These are phyloP conservation scores for Coriolopsis trogii DNA, from an alignment of 1,284 basidiomycete genomes.

Conservation along the genomic window DNA sequence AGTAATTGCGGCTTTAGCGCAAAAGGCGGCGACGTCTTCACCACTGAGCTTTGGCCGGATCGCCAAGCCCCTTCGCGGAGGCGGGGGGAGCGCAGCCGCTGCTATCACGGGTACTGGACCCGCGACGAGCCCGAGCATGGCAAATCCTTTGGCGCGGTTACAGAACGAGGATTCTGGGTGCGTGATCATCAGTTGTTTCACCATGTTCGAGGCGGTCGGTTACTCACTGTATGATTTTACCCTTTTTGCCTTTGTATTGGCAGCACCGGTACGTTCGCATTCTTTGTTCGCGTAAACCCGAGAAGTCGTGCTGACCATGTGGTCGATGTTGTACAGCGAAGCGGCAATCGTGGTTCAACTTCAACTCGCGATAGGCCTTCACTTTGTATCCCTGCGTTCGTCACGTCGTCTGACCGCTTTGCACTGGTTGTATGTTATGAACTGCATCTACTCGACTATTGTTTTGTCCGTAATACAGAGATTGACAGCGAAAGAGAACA, in stretches of 20 bases:
- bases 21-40: slow-evolving; percentile 72
- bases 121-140: slow-evolving; percentile 47
- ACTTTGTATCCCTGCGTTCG: slow-evolving; percentile 19
- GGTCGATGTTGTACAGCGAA: slow-evolving; percentile 58
- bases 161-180: slow-evolving; percentile 83
- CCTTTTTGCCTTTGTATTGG: slow-evolving; percentile 23
- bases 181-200: slow-evolving; percentile 38
- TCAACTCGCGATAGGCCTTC: slow-evolving; percentile 66
- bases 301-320: slow-evolving; percentile 15
- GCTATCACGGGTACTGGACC: slow-evolving; percentile 41
- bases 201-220: slow-evolving; percentile 19
- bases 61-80: slow-evolving; percentile 94
- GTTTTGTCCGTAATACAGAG: slow-evolving; percentile 35
- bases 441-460: slow-evolving; percentile 39
- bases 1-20: slow-evolving; percentile 51
- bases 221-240: slow-evolving; percentile 12
- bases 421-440: slow-evolving; percentile 38
- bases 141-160: slow-evolving; percentile 67
- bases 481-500: neutral
- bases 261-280: slow-evolving; percentile 32
- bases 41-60: slow-evolving; percentile 90
- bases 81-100: slow-evolving; percentile 64
- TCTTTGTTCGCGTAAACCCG: slow-evolving; percentile 14
- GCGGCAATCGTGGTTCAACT: slow-evolving; percentile 83
- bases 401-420: slow-evolving; percentile 31